Evolutionary conservation across 2,329 filamentous ascomycete genomes (phyloP).

Genomic region (Colletotrichum sublineola): DNA sequence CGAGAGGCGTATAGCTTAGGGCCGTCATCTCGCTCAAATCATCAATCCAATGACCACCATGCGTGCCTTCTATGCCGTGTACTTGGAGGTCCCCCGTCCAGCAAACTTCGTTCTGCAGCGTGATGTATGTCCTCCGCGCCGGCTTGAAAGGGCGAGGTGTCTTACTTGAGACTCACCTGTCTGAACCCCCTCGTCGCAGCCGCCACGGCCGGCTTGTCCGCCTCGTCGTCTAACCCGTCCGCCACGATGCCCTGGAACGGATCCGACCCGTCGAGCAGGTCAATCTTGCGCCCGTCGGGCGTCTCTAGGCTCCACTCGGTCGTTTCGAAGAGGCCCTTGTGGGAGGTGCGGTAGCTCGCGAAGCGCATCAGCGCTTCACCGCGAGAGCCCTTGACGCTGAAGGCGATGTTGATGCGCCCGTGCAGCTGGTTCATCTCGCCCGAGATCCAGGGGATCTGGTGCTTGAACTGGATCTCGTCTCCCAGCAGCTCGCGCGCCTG

Average conservation of each 20-base stretch:
- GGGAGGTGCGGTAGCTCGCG: slow-evolving; percentile 75
- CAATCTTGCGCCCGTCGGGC: slow-evolving; percentile 70
- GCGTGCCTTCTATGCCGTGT: background rate
- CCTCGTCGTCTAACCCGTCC: slow-evolving; percentile 47
- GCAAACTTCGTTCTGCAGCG: background rate
- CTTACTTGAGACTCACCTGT: slow-evolving; percentile 56
- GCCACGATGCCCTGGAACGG: slow-evolving; percentile 72
- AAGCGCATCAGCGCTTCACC: slow-evolving; percentile 82
- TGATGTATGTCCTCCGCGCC: background rate
- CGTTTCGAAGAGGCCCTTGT: slow-evolving; percentile 81
- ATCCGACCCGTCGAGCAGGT: slow-evolving; percentile 80
- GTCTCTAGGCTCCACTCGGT: slow-evolving; percentile 89
- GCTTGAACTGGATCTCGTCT: slow-evolving; percentile 86
- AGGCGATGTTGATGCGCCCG: slow-evolving; percentile 88
- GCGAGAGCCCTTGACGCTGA: slow-evolving; percentile 86
- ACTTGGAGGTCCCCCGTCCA: background rate
- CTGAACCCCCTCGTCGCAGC: slow-evolving; percentile 64
- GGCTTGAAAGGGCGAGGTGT: background rate
- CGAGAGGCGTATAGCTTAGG: slow-evolving; percentile 35
- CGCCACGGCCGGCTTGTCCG: slow-evolving; percentile 52
- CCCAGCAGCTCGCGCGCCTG: slow-evolving; percentile 83
- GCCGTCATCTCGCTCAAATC: slow-evolving; percentile 31
- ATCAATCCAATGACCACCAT: slow-evolving; percentile 28
- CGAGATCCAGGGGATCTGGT: slow-evolving; percentile 84
- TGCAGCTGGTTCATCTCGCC: slow-evolving; percentile 95